Percentiles rank a stretch among this genome's conserved stretches.
Evolutionary conservation across 1,139 yeast genomes (phyloP).

Genomic region (Kodamaea arcana): DNA sequence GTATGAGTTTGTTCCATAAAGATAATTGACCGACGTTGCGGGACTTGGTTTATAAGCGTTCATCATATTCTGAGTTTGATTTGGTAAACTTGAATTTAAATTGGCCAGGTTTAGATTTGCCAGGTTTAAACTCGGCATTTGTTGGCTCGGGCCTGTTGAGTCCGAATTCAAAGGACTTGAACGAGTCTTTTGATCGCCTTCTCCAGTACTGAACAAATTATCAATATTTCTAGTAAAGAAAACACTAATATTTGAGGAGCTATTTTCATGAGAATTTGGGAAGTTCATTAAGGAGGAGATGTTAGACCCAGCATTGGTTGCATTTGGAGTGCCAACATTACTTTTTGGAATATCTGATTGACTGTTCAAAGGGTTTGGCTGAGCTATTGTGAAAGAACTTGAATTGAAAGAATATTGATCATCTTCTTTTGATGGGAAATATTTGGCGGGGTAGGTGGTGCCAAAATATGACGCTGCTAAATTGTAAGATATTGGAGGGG

Average conservation of each 20-base stretch:
- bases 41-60: conserved; percentile 33
- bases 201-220: conserved; percentile 11
- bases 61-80: conserved; percentile 19
- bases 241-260: conserved; percentile 20
- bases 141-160: no score
- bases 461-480: neutral
- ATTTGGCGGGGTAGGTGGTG: conserved; percentile 1
- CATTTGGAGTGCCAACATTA: neutral
- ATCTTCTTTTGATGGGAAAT: conserved; percentile 16
- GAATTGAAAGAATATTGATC: conserved; percentile 35
- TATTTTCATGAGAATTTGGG: conserved; percentile 11
- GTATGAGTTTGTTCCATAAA: conserved; percentile 44
- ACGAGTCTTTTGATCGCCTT: no score
- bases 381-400: conserved; percentile 31
- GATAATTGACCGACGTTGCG: conserved; percentile 36
- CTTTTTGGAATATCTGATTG: conserved; percentile 5
- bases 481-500: neutral
- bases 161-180: no score
- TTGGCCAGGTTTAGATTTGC: conserved; percentile 4
- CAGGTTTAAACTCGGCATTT: neutral
- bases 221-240: conserved; percentile 16
- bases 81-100: conserved; percentile 9
- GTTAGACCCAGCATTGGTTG: conserved; percentile 1
- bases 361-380: conserved; percentile 6
- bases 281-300: conserved; percentile 5